These are phyloP conservation scores for Penicillium dipodomyicola DNA, from an alignment of 495 filamentous ascomycete species.

Conservation along the genomic window DNA sequence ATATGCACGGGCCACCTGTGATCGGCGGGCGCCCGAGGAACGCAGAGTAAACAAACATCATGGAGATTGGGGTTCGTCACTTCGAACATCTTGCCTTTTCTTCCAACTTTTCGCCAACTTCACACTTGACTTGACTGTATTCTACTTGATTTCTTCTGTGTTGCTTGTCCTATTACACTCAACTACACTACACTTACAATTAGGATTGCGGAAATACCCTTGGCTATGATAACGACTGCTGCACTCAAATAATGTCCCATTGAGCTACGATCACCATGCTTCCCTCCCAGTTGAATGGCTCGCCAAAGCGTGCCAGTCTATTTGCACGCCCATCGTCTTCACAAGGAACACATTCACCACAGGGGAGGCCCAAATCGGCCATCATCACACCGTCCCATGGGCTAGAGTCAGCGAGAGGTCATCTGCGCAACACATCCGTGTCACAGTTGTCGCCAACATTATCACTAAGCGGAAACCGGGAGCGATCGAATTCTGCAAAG, in stretches of 20 bases:
- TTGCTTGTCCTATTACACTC: not conserved
- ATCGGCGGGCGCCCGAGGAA: slow-evolving; percentile 43
- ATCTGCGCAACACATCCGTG: slow-evolving; percentile 55
- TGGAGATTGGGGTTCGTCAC: slow-evolving; percentile 24
- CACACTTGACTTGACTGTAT: slow-evolving; percentile 1
- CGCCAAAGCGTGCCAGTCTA: slow-evolving; percentile 69
- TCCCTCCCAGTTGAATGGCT: slow-evolving; percentile 46
- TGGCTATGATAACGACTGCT: slow-evolving; percentile 17
- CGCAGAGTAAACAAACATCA: slow-evolving; percentile 46
- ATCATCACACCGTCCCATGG: slow-evolving; percentile 58
- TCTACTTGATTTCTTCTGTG: slow-evolving; percentile 3
- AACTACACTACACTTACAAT: not conserved
- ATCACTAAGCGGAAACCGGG: slow-evolving; percentile 26
- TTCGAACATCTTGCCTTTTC: slow-evolving; percentile 12
- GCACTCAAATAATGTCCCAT: slow-evolving; percentile 34
- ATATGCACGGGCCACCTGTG: slow-evolving; percentile 23
- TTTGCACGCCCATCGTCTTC: slow-evolving; percentile 65
- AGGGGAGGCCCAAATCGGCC: slow-evolving; percentile 67
- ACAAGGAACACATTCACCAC: slow-evolving; percentile 44
- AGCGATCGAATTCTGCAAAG: slow-evolving; percentile 62
- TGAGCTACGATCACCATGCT: slow-evolving; percentile 40
- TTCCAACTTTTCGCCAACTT: slow-evolving; percentile 11
- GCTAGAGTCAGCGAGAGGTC: slow-evolving; percentile 41
- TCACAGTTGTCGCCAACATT: slow-evolving; percentile 44
- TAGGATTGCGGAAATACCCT: slow-evolving; percentile 11